Conservation (phyloP, 768 basidiomycete genomes). For the Aureoboletus auriporus region DNA sequence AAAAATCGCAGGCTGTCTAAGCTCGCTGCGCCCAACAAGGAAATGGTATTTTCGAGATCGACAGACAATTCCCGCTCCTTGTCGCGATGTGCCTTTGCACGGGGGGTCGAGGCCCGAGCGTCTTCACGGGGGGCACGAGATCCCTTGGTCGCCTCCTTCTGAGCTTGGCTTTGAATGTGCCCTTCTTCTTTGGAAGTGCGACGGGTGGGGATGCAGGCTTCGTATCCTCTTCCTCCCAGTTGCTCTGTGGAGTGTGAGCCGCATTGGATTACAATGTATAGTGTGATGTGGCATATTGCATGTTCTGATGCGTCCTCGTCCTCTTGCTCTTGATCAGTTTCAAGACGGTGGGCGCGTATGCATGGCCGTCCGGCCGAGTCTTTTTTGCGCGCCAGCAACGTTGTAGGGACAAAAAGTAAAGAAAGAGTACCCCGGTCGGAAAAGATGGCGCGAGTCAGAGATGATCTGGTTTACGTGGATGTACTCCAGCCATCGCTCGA, state of each 20-base stretch:
- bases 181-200: conserved; percentile 71
- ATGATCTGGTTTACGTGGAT: too few relatives aligned
- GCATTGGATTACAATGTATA: not conserved
- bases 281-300: conserved; percentile 48
- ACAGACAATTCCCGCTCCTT: conserved; percentile 80
- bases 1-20: conserved; percentile 49
- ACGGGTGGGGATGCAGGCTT: conserved; percentile 34
- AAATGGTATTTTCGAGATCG: conserved; percentile 81
- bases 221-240: conserved; percentile 83
- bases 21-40: conserved; percentile 70
- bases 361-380: too few relatives aligned
- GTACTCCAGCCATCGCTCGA: too few relatives aligned
- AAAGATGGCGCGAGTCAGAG: conserved; percentile 6
- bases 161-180: conserved; percentile 84
- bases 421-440: conserved; percentile 33
- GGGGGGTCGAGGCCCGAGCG: conserved; percentile 69
- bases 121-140: conserved; percentile 37
- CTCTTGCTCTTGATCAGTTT: conserved; percentile 59
- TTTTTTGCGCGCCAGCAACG: conserved; percentile 18
- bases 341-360: conserved; percentile 9
- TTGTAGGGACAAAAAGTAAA: not conserved
- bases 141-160: conserved; percentile 80
- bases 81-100: conserved; percentile 71
- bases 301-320: conserved; percentile 79
- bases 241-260: conserved; percentile 55